Conservation (phyloP, 1,284 basidiomycete genomes). For the Malassezia psittaci region DNA sequence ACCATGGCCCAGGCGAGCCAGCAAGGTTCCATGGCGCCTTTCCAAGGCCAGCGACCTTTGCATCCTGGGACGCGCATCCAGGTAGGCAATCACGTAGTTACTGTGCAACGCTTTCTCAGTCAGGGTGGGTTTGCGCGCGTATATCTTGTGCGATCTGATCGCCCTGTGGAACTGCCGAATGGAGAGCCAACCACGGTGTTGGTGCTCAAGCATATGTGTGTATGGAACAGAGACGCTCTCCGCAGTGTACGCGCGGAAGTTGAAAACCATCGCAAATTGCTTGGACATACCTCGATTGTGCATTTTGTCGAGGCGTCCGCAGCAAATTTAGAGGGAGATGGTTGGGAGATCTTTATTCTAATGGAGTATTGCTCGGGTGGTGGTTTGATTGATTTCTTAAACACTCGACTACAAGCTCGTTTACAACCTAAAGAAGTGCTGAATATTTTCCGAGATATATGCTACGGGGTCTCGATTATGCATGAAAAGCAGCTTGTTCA, state of each 20-base stretch:
- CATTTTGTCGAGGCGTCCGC: slow-evolving; percentile 76
- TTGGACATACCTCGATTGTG: slow-evolving; percentile 68
- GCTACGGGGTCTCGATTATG: slow-evolving; percentile 55
- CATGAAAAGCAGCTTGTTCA: slow-evolving; percentile 85
- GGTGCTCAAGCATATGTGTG: slow-evolving; percentile 91
- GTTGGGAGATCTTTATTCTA: slow-evolving; percentile 90
- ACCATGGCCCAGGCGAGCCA: slow-evolving; percentile 5
- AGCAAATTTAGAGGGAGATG: slow-evolving; percentile 54
- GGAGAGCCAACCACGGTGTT: slow-evolving; percentile 18
- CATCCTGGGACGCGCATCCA: slow-evolving; percentile 69
- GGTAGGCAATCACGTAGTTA: slow-evolving; percentile 79
- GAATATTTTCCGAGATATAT: slow-evolving; percentile 64
- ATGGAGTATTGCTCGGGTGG: slow-evolving; percentile 93
- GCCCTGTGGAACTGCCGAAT: slow-evolving; percentile 56
- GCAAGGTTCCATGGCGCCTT: neutral
- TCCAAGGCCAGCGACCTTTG: slow-evolving; percentile 16
- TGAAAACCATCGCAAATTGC: slow-evolving; percentile 72
- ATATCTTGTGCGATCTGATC: slow-evolving; percentile 78
- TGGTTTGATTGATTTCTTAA: slow-evolving; percentile 99
- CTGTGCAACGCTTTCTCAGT: slow-evolving; percentile 76
- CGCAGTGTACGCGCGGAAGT: slow-evolving; percentile 96
- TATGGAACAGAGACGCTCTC: slow-evolving; percentile 76
- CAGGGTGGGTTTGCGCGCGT: slow-evolving; percentile 99
- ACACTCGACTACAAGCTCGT: slow-evolving; percentile 81
- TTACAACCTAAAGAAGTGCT: slow-evolving; percentile 90